A percentile compares a stretch with the other conserved stretches of the same genome.
phyloP scores from a whole-genome alignment of 2,329 filamentous ascomycete species.

The Phialemonium atrogriseum region DNA sequence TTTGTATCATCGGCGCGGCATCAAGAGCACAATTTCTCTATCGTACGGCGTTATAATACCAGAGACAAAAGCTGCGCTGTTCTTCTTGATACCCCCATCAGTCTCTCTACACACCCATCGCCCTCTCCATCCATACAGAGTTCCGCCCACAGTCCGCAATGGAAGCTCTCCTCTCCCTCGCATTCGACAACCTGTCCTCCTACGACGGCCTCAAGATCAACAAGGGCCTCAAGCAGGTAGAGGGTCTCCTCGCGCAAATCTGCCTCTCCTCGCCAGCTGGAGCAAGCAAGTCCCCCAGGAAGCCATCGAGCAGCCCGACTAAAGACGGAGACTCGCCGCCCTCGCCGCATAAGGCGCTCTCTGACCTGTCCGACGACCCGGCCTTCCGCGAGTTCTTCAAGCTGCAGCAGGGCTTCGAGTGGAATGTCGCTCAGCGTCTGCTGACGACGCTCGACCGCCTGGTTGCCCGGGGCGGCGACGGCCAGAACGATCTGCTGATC shows the following conservation, averaged over 20 bases:
- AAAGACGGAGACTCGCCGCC: not conserved
- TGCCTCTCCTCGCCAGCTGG: conserved; percentile 56
- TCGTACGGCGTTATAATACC: conserved; percentile 3
- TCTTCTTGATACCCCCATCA: conserved; percentile 1
- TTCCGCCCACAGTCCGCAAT: conserved; percentile 52
- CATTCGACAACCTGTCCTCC: conserved; percentile 93
- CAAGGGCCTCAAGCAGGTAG: conserved; percentile 89
- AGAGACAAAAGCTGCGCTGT: not conserved
- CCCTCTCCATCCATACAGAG: not conserved
- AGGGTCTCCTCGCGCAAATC: conserved; percentile 88
- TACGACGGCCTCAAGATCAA: conserved; percentile 84
- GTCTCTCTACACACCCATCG: not conserved
- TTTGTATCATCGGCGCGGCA: conserved; percentile 2
- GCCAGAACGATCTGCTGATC: conserved; percentile 81
- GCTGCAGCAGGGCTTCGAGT: conserved; percentile 93
- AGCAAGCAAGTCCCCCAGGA: conserved; percentile 17
- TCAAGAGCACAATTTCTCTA: not conserved
- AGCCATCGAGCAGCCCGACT: conserved; percentile 6
- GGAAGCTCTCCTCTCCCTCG: conserved; percentile 86
- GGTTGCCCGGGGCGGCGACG: conserved; percentile 72
- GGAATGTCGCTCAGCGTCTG: conserved; percentile 86
- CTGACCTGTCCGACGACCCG: conserved; percentile 68
- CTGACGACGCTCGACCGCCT: conserved; percentile 80
- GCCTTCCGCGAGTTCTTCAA: conserved; percentile 96
- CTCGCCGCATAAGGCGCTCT: conserved; percentile 50